Percentiles rank a stretch among this genome's conserved stretches.
phyloP scores from a whole-genome alignment of 208 protist genomes.

The Trypanosoma avium region DNA sequence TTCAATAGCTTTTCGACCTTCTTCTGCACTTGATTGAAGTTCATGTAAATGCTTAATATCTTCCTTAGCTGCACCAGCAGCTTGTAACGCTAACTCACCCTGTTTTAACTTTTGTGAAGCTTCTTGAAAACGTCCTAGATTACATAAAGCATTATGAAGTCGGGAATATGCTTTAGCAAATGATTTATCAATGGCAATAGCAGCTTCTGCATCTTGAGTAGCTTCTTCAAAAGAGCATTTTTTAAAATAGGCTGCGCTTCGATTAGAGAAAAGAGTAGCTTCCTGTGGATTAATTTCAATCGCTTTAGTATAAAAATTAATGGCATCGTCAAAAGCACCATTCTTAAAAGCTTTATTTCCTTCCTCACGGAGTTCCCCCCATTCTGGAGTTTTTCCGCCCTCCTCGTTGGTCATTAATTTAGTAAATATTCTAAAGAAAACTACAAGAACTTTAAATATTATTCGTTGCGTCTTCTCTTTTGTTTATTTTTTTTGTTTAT shows the following conservation, averaged over 20 bases:
- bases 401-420: background rate
- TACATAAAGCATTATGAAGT: slow-evolving; percentile 80
- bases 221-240: slow-evolving; percentile 51
- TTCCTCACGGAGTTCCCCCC: slow-evolving; percentile 43
- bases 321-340: slow-evolving; percentile 42
- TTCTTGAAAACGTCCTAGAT: slow-evolving; percentile 64
- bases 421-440: background rate
- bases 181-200: slow-evolving; percentile 70
- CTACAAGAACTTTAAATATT: background rate
- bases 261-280: slow-evolving; percentile 68
- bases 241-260: slow-evolving; percentile 67
- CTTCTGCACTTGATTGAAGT: slow-evolving; percentile 44
- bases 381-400: background rate
- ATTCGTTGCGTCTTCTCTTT: background rate
- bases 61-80: slow-evolving; percentile 13
- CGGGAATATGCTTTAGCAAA: slow-evolving; percentile 89
- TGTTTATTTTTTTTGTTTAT: background rate
- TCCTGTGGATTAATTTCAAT: slow-evolving; percentile 57
- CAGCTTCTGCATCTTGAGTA: slow-evolving; percentile 60
- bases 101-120: slow-evolving; percentile 37
- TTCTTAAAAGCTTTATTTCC: slow-evolving; percentile 70
- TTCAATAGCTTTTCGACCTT: slow-evolving; percentile 39
- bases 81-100: slow-evolving; percentile 23
- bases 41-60: slow-evolving; percentile 54
- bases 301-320: slow-evolving; percentile 66